Conservation (phyloP, 768 basidiomycete genomes). For the Mrakia gelida region DNA sequence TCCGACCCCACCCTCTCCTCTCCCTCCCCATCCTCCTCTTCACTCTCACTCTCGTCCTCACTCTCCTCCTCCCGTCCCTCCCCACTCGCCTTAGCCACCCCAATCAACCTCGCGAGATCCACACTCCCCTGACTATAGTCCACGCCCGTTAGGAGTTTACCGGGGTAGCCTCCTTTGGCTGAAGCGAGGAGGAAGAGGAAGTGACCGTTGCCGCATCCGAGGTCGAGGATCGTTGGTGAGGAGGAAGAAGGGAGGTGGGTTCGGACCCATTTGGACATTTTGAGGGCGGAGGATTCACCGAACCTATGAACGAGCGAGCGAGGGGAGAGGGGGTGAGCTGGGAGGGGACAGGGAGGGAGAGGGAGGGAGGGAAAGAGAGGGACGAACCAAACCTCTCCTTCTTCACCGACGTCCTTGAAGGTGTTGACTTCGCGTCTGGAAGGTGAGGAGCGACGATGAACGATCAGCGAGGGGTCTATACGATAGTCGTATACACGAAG, state of each 20-base stretch:
- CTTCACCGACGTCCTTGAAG: slow-evolving; percentile 46
- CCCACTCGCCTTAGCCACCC: slow-evolving; percentile 32
- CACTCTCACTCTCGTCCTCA: slow-evolving; percentile 34
- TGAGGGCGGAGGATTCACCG: slow-evolving; percentile 46
- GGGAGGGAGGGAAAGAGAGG: neutral
- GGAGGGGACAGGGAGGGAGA: neutral
- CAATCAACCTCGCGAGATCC: slow-evolving; percentile 41
- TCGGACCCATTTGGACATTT: slow-evolving; percentile 48
- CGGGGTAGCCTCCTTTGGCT: slow-evolving; percentile 33
- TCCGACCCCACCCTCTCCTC: slow-evolving; percentile 8
- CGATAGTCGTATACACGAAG: neutral
- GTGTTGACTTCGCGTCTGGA: slow-evolving; percentile 20
- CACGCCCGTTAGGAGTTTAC: slow-evolving; percentile 43
- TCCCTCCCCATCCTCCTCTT: slow-evolving; percentile 35
- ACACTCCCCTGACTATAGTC: slow-evolving; percentile 47
- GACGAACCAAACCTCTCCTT: slow-evolving; percentile 49
- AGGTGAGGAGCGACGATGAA: neutral
- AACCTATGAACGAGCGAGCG: slow-evolving; percentile 41
- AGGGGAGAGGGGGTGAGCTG: too few species aligned
- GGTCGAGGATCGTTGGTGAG: slow-evolving; percentile 44
- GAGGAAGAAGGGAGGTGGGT: slow-evolving; percentile 39
- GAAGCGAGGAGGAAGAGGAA: slow-evolving; percentile 41
- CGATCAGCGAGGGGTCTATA: too few species aligned
- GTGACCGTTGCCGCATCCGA: slow-evolving; percentile 47
- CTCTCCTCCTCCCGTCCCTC: slow-evolving; percentile 36